phyloP scores from a whole-genome alignment of 306 rosid species.

The Medicago ruthenica region DNA sequence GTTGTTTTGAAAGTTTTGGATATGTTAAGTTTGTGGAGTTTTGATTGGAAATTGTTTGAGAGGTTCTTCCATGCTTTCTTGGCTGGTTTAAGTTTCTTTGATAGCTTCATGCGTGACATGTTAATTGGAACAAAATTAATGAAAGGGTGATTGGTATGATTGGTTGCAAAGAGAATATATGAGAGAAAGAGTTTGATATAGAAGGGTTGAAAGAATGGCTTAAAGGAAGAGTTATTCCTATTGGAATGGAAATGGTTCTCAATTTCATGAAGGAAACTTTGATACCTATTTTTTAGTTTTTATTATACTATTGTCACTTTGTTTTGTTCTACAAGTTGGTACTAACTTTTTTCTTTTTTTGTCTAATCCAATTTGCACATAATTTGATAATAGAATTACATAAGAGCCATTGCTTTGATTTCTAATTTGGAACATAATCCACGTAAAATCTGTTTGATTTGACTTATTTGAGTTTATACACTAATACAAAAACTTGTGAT shows the following conservation, averaged over 20 bases:
- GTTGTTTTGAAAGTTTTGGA: slow-evolving; percentile 49
- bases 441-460: too few relatives aligned
- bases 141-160: not conserved
- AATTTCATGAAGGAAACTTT: slow-evolving; percentile 49
- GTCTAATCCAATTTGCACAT: slow-evolving; percentile 28
- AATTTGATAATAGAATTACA: slow-evolving; percentile 35
- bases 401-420: slow-evolving; percentile 34
- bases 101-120: slow-evolving; percentile 52
- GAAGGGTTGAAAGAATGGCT: slow-evolving; percentile 29
- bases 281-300: slow-evolving; percentile 44
- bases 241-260: slow-evolving; percentile 19
- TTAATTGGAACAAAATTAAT: slow-evolving; percentile 3
- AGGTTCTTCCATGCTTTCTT: slow-evolving; percentile 70
- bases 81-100: slow-evolving; percentile 62
- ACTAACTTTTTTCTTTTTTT: not conserved
- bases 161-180: slow-evolving; percentile 10
- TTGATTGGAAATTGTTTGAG: slow-evolving; percentile 43
- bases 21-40: slow-evolving; percentile 54
- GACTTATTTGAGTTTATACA: too few relatives aligned
- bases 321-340: slow-evolving; percentile 26
- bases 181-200: slow-evolving; percentile 21
- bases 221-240: slow-evolving; percentile 24
- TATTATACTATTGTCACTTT: slow-evolving; percentile 29
- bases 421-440: not conserved
- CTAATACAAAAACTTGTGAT: too few relatives aligned